phyloP scores from a whole-genome alignment of 1,139 yeast species.

The Yamadazyma pseudoaaseri region DNA sequence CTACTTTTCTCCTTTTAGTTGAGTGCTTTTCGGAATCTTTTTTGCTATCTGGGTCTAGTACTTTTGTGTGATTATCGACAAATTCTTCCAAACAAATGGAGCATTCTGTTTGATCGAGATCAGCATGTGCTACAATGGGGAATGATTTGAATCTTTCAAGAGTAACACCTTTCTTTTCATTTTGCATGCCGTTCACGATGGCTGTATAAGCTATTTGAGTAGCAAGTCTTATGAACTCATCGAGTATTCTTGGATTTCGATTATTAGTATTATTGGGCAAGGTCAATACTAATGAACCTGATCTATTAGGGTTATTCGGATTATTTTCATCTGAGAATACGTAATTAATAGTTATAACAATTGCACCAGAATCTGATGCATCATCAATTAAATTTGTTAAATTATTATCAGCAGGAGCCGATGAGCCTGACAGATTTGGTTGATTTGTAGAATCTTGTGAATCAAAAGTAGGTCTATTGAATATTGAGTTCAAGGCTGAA shows the following conservation, averaged over 20 bases:
- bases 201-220: slow-evolving; percentile 69
- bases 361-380: slow-evolving; percentile 24
- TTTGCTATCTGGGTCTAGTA: background rate
- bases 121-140: slow-evolving; percentile 31
- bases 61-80: slow-evolving; percentile 14
- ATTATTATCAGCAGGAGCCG: background rate
- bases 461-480: no score
- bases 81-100: slow-evolving; percentile 70
- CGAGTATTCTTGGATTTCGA: slow-evolving; percentile 51
- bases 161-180: slow-evolving; percentile 49
- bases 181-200: slow-evolving; percentile 41
- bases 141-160: slow-evolving; percentile 51
- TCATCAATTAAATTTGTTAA: slow-evolving; percentile 1
- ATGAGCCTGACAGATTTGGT: no score
- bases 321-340: slow-evolving; percentile 44
- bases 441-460: no score
- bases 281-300: slow-evolving; percentile 58
- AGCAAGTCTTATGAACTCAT: slow-evolving; percentile 61
- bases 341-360: slow-evolving; percentile 45
- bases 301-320: slow-evolving; percentile 41
- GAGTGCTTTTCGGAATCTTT: background rate
- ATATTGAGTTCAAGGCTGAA: slow-evolving; percentile 2
- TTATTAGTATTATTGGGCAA: slow-evolving; percentile 64
- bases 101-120: slow-evolving; percentile 41
- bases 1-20: slow-evolving; percentile 14